phyloP scores from a whole-genome alignment of 805 yeast species.

The Helenozyma rhizophorensis region DNA sequence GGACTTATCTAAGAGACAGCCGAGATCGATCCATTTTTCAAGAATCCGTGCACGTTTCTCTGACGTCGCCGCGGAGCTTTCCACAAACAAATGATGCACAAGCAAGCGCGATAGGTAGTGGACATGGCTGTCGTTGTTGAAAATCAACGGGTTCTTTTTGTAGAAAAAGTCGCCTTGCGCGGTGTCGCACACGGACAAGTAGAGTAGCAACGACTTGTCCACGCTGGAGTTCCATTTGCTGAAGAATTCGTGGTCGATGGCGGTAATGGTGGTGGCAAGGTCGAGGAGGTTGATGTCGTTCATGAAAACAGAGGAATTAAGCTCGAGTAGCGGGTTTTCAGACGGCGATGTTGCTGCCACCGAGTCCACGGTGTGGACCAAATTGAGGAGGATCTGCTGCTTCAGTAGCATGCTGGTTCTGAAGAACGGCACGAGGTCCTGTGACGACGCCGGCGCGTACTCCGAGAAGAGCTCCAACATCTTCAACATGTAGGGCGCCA shows the following conservation, averaged over 20 bases:
- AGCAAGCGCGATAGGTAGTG: slow-evolving; percentile 77
- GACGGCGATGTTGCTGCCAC: background rate
- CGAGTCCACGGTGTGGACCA: slow-evolving; percentile 18
- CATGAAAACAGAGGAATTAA: slow-evolving; percentile 47
- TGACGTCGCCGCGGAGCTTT: slow-evolving; percentile 24
- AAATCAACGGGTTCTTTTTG: slow-evolving; percentile 69
- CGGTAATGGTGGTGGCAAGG: slow-evolving; percentile 61
- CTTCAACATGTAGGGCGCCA: slow-evolving; percentile 54
- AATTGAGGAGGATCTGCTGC: slow-evolving; percentile 38
- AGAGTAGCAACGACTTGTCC: slow-evolving; percentile 73
- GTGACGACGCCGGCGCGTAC: slow-evolving; percentile 28
- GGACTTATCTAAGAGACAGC: slow-evolving; percentile 64
- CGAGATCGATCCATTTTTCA: slow-evolving; percentile 82
- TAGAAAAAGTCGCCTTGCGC: slow-evolving; percentile 27
- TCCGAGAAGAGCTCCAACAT: slow-evolving; percentile 46
- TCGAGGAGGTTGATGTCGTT: slow-evolving; percentile 44
- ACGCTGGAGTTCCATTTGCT: slow-evolving; percentile 70
- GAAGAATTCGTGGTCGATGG: slow-evolving; percentile 63
- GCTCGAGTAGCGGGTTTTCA: slow-evolving; percentile 23
- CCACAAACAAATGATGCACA: slow-evolving; percentile 63
- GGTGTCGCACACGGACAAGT: slow-evolving; percentile 33
- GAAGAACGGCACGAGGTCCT: slow-evolving; percentile 42
- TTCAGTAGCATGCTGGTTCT: slow-evolving; percentile 48
- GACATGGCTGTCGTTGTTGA: slow-evolving; percentile 58
- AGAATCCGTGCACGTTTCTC: slow-evolving; percentile 60